Conservation (phyloP, 768 basidiomycete genomes). For the Hydnomerulius pinastri region DNA sequence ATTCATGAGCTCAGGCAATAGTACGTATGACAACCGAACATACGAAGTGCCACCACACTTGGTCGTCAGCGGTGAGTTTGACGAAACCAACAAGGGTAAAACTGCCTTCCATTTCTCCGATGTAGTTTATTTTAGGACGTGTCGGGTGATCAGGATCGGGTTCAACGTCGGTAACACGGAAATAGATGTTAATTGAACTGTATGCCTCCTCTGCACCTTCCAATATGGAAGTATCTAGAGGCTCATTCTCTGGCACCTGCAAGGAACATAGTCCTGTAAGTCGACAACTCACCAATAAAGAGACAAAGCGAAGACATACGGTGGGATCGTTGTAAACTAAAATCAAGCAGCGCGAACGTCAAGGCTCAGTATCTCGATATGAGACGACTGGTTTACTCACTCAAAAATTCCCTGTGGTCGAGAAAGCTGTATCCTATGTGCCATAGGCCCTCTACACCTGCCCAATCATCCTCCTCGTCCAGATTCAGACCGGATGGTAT, state of each 20-base stretch:
- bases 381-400: slow-evolving; percentile 42
- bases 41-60: slow-evolving; percentile 68
- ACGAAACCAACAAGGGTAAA: slow-evolving; percentile 56
- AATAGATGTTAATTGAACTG: slow-evolving; percentile 47
- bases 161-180: slow-evolving; percentile 44
- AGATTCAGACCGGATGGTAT: slow-evolving; percentile 41
- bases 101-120: slow-evolving; percentile 50
- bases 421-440: slow-evolving; percentile 64
- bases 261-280: slow-evolving; percentile 3
- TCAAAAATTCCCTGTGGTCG: slow-evolving; percentile 64
- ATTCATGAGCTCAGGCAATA: background rate
- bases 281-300: background rate
- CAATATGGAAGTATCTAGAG: slow-evolving; percentile 49
- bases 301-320: slow-evolving; percentile 14
- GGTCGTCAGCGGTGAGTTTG: slow-evolving; percentile 55
- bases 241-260: slow-evolving; percentile 32
- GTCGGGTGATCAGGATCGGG: slow-evolving; percentile 50
- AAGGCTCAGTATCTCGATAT: no score
- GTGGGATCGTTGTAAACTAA: slow-evolving; percentile 52
- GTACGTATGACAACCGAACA: slow-evolving; percentile 20
- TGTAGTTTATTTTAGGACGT: slow-evolving; percentile 55
- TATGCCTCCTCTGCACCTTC: slow-evolving; percentile 53
- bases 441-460: slow-evolving; percentile 58
- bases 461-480: slow-evolving; percentile 32
- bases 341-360: no score